A percentile compares a stretch with the other conserved stretches of the same genome.
These are phyloP conservation scores for Alternaria gaisen DNA, from an alignment of 2,329 filamentous ascomycete genomes.

Conservation along the genomic window DNA sequence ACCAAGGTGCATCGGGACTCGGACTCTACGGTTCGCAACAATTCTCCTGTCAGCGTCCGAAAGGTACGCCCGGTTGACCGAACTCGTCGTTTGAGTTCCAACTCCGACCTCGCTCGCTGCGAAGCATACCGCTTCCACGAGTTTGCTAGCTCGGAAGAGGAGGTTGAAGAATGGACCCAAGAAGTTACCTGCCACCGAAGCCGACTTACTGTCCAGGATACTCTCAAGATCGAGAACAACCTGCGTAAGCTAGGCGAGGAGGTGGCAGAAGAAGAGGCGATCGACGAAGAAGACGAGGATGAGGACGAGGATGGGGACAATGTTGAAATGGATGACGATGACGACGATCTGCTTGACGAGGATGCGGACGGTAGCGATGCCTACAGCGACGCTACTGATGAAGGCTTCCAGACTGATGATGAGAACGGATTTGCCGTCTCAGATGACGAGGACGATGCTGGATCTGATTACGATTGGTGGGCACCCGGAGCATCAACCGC, in stretches of 20 bases:
- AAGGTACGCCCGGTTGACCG: constrained; percentile 48
- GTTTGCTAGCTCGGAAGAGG: constrained; percentile 85
- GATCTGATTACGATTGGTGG: constrained; percentile 73
- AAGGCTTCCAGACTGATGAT: constrained; percentile 84
- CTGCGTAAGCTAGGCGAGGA: constrained; percentile 88
- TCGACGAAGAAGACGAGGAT: constrained; percentile 62
- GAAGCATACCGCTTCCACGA: constrained; percentile 79
- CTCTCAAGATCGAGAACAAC: constrained; percentile 85
- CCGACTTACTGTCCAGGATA: constrained; percentile 88
- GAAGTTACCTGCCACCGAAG: constrained; percentile 69
- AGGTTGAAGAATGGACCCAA: constrained; percentile 92
- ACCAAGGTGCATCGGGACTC: constrained; percentile 57
- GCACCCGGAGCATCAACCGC: constrained; percentile 62
- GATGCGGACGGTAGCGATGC: constrained; percentile 56
- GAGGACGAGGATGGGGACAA: constrained; percentile 58
- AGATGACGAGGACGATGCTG: constrained; percentile 71
- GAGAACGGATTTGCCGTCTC: constrained; percentile 75
- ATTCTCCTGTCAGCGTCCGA: constrained; percentile 55
- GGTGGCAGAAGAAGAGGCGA: constrained; percentile 82
- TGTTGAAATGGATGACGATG: constrained; percentile 50
- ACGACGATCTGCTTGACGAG: constrained; percentile 57
- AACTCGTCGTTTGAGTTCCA: constrained; percentile 46
- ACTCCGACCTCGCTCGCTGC: constrained; percentile 60
- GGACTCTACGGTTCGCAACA: constrained; percentile 60
- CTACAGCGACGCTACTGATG: constrained; percentile 57